Base-by-base conservation (phyloP, 495 filamentous ascomycete genomes). In the Pyronema domesticum region DNA sequence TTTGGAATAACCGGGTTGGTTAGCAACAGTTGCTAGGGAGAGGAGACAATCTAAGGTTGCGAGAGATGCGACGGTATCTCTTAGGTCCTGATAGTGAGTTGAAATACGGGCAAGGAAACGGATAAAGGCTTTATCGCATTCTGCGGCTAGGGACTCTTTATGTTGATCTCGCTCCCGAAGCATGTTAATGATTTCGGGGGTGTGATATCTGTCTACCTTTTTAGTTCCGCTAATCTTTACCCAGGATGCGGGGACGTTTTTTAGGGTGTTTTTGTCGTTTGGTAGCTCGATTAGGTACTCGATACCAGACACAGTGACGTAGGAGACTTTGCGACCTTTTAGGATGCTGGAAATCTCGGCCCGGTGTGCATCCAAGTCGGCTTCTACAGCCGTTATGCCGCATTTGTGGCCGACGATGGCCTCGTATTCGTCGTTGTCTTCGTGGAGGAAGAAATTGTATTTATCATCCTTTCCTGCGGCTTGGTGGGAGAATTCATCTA, bases 221-320 rank as follows among this genome's bases (percentile, higher is more conserved):
- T 96, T 95, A 4, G 93, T 99, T 10, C 87, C 89, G 56, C 79
- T 89, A 59, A 95, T 84, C 69, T 96, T 96, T 37, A 75, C 72
- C 91, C 91, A 99, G 3, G 82, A 89, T 45, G 91, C 89, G 7
- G 91, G 91, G 8, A 99, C 84, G 40, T 81, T 76, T 62, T 85
- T 89, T 48, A 95, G 70, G 44, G 83, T 74, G 0, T 74, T 59
- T 15, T 73, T 75, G 9, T 65, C 75, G 65, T 94, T 95, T 51
- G 83, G 75, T 13, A 99, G 79, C 66, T 95, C 93, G 63, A 96
- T 82, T 6, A 96, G 78, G 65, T 89, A 96, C 61, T 99, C 91
- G 51, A 99, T 91, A 1, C 86, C 87, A 10, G 86, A 74, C 3
- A 89, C 83, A 0, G 83, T 86, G 9, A 80, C 76, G 62, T 95